A percentile compares a stretch with the other conserved stretches of the same genome.
These are phyloP conservation scores for Rhynchospora breviuscula DNA, from an alignment of 176 grass and related monocot species.

Conservation along the genomic window DNA sequence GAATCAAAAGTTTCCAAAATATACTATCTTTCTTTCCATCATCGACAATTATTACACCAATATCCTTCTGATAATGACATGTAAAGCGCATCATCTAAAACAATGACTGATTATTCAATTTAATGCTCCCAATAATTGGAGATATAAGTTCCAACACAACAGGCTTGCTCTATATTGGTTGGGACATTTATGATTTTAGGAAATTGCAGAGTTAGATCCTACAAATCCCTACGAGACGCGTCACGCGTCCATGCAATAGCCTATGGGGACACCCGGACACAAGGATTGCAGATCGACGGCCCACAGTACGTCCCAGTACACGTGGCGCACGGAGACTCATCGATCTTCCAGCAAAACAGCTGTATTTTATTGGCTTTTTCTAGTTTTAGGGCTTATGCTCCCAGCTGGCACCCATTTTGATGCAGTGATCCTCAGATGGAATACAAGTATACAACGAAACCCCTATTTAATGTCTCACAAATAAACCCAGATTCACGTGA, in stretches of 20 bases:
- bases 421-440: background rate
- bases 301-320: background rate
- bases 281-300: background rate
- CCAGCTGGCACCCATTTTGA: constrained; percentile 9
- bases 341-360: background rate
- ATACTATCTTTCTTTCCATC: too few relatives aligned
- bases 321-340: background rate
- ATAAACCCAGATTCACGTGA: constrained; percentile 8
- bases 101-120: background rate
- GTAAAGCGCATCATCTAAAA: background rate
- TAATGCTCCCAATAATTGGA: background rate
- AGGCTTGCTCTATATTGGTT: background rate
- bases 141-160: background rate
- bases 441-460: background rate
- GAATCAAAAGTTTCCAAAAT: constrained; percentile 26
- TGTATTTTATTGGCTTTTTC: background rate
- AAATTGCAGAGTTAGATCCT: background rate
- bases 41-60: background rate
- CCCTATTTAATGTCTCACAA: background rate
- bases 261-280: background rate
- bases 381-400: background rate
- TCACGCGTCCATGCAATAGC: background rate
- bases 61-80: background rate
- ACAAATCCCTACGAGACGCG: background rate
- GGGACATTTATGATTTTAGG: background rate